Percentiles rank a stretch among this genome's conserved stretches.
phyloP scores from a whole-genome alignment of 495 filamentous ascomycete species.

The Xanthoparmelia taractica region DNA sequence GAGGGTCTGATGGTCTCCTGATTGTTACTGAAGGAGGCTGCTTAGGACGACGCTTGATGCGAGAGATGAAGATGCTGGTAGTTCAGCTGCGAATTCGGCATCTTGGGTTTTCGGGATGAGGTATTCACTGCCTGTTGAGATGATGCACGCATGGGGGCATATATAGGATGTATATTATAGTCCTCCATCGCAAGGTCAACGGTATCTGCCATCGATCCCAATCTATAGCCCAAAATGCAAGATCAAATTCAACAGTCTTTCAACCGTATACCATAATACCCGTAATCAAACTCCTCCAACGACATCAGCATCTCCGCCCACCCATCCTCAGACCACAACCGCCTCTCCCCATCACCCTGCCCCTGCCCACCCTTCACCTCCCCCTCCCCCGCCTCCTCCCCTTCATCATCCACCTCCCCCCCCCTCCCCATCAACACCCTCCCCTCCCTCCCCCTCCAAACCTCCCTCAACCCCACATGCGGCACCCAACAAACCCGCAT shows the following conservation, averaged over 20 bases:
- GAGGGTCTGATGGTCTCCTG: too few species aligned
- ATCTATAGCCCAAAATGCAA: not conserved
- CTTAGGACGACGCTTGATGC: too few species aligned
- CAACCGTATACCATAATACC: constrained; percentile 27
- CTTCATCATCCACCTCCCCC: constrained; percentile 19
- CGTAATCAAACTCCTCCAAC: constrained; percentile 32
- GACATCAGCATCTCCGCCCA: constrained; percentile 32
- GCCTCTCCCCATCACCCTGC: constrained; percentile 20
- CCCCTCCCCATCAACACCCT: constrained; percentile 32
- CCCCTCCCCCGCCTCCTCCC: constrained; percentile 7
- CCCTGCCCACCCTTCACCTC: not conserved
- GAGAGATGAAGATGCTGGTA: too few species aligned
- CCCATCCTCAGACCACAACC: constrained; percentile 32
- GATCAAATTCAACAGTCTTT: not conserved
- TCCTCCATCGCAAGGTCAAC: not conserved
- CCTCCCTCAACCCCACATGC: constrained; percentile 29
- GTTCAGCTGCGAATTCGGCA: too few species aligned
- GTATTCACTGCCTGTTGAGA: too few species aligned
- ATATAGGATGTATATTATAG: too few species aligned
- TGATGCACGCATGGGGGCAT: too few species aligned
- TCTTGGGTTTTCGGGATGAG: too few species aligned
- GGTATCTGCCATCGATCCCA: not conserved
- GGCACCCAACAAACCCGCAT: constrained; percentile 43
- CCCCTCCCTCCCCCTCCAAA: constrained; percentile 29
- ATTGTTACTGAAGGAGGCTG: too few species aligned